phyloP scores from a whole-genome alignment of 2,329 filamentous ascomycete species.

The Thielaviopsis musarum region DNA sequence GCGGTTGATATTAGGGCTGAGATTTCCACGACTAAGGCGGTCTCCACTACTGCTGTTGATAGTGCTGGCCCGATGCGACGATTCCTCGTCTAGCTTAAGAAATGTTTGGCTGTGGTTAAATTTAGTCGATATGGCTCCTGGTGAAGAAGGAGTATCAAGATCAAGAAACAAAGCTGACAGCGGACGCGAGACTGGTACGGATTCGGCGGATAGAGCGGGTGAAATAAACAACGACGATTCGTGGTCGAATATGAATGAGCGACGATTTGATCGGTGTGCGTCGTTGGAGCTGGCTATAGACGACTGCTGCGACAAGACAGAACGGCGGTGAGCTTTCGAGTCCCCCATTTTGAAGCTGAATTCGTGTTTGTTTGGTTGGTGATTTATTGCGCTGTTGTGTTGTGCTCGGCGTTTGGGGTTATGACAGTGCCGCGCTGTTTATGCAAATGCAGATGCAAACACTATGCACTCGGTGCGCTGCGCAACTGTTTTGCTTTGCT shows the following conservation, averaged over 20 bases:
- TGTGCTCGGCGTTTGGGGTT: not conserved
- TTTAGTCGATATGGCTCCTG: not conserved
- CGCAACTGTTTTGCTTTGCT: not conserved
- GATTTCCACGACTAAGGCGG: not conserved
- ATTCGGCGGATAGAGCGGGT: conserved; percentile 7
- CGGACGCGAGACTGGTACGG: conserved; percentile 3
- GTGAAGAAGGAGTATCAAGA: not conserved
- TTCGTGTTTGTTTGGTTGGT: not conserved
- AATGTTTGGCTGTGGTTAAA: not conserved
- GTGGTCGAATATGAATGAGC: conserved; percentile 11
- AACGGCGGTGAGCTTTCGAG: conserved; percentile 2
- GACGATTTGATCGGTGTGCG: conserved; percentile 2
- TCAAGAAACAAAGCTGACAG: conserved; percentile 7
- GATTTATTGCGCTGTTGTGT: not conserved
- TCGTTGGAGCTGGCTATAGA: conserved; percentile 5
- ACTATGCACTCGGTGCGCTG: not conserved
- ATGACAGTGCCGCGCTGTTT: not conserved
- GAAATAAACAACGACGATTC: conserved; percentile 11
- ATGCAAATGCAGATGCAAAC: not conserved
- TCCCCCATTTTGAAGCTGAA: not conserved
- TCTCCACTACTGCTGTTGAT: not conserved
- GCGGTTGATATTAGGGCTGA: not conserved
- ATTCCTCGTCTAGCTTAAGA: not conserved
- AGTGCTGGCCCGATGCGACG: not conserved
- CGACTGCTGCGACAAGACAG: conserved; percentile 9